Percentiles rank a stretch among this genome's conserved stretches.
Evolutionary conservation across 2,329 filamentous ascomycete species (phyloP).

Genomic region (Claviceps sp.): DNA sequence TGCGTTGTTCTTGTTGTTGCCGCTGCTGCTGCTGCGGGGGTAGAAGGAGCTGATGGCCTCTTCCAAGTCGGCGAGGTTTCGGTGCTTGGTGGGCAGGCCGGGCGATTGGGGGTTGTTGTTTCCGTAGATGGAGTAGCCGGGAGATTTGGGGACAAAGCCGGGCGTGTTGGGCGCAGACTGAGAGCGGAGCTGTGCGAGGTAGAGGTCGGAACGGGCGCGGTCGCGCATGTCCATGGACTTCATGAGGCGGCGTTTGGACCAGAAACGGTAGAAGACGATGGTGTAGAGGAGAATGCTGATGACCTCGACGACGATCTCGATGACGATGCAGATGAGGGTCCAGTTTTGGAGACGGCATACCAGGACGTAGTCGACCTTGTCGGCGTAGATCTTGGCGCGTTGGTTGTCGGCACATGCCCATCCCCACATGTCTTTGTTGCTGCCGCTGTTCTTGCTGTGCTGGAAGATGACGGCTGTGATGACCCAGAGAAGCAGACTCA

Average conservation of each 20-base stretch:
- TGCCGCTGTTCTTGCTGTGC: conserved; percentile 51
- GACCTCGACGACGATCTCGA: conserved; percentile 85
- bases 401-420: conserved; percentile 94
- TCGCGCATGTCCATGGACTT: conserved; percentile 97
- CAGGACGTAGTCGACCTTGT: conserved; percentile 77
- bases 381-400: conserved; percentile 59
- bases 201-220: conserved; percentile 85
- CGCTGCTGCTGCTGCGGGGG: conserved; percentile 18
- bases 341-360: conserved; percentile 90
- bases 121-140: conserved; percentile 8
- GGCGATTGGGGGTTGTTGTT: conserved; percentile 22
- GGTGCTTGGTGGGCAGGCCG: conserved; percentile 40
- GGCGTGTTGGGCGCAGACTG: conserved; percentile 94
- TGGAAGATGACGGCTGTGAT: conserved; percentile 77
- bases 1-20: conserved; percentile 13
- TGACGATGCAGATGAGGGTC: conserved; percentile 91
- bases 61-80: conserved; percentile 33
- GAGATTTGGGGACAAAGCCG: conserved; percentile 61
- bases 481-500: conserved; percentile 86
- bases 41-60: conserved; percentile 31
- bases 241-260: conserved; percentile 85
- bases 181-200: conserved; percentile 70
- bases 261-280: conserved; percentile 93
- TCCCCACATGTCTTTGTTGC: conserved; percentile 88
- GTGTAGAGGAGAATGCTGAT: conserved; percentile 88